Evolutionary conservation across 306 rosid genomes (phyloP), one percentile per base, ranked within the genome.

Genomic region (Biancaea sappan): DNA sequence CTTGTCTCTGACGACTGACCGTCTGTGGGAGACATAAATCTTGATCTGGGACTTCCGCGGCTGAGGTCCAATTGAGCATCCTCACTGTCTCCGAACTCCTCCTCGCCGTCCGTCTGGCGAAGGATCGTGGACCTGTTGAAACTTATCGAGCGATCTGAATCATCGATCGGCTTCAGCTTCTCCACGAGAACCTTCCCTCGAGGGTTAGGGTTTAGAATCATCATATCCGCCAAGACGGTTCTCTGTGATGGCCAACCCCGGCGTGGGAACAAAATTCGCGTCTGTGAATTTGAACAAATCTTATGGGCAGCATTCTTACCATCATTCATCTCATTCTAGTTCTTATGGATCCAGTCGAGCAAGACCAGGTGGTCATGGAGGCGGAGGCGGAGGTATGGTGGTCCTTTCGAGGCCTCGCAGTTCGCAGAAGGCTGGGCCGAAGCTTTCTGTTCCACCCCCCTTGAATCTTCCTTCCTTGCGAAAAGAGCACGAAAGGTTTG

Each of bases 401-500:
- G 90, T 80, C 31, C 88, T 89, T 15, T 83, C 92, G 2, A 83
- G 95, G 83, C 98, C 98, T 59, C 87, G 98, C 10, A 93, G 96
- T 57, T 89, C 93, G 24, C 96, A 93, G 66, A 93, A 93, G 83
- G 79, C 84, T 69, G 96, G 89, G 86, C 43, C 91, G 73, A 93
- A 93, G 84, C 98, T 93, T 82, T 87, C 96, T 35, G 93, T 93
- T 82, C 98, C 98, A 64, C 90, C 98, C 95, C 98, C 98, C 93
- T 87, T 93, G 87, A 93, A 93, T 70, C 86, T 93, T 6, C 98
- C 98, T 24, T 93, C 98, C 1, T 54, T 93, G 65, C 83, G 96
- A 51, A 93, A 87, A 59, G 98, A 93, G 83, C 95, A 93, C 3
- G 95, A 93, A 73, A 86, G 89, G 21, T 89, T 90, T 58, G 98